phyloP scores from a whole-genome alignment of 2,329 filamentous ascomycete genomes.

The Arthrobotrys musiformis region DNA sequence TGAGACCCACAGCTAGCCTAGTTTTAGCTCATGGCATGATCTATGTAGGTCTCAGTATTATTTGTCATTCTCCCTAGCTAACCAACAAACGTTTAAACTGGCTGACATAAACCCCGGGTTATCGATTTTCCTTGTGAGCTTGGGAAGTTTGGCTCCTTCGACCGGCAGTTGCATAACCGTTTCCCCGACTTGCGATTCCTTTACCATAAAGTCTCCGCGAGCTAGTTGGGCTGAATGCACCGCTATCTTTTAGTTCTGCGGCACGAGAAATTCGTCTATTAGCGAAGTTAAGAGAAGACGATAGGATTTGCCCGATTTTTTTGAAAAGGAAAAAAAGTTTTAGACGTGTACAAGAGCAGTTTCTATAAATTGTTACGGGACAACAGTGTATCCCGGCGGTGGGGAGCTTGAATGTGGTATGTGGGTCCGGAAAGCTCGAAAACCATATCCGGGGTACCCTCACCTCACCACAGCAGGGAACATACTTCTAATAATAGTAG shows the following conservation, averaged over 20 bases:
- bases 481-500: not conserved
- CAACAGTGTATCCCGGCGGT: not conserved
- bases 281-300: not conserved
- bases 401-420: not conserved
- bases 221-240: not conserved
- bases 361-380: constrained; percentile 6
- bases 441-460: constrained; percentile 4
- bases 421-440: not conserved
- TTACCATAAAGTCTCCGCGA: not conserved
- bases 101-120: constrained; percentile 8
- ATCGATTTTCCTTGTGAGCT: not conserved
- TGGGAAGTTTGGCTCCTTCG: not conserved
- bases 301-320: not conserved
- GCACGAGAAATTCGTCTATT: constrained; percentile 19
- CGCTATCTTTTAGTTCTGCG: not conserved
- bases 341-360: not conserved
- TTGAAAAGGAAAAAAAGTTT: not conserved
- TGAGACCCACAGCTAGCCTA: not conserved
- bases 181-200: not conserved
- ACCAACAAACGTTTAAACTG: too few species aligned
- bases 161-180: not conserved
- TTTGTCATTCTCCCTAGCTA: not conserved
- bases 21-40: not conserved
- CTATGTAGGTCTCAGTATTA: constrained; percentile 1
- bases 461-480: too few species aligned